Conservation (phyloP, 2,329 filamentous ascomycete species). For the Colletotrichum sp. region DNA sequence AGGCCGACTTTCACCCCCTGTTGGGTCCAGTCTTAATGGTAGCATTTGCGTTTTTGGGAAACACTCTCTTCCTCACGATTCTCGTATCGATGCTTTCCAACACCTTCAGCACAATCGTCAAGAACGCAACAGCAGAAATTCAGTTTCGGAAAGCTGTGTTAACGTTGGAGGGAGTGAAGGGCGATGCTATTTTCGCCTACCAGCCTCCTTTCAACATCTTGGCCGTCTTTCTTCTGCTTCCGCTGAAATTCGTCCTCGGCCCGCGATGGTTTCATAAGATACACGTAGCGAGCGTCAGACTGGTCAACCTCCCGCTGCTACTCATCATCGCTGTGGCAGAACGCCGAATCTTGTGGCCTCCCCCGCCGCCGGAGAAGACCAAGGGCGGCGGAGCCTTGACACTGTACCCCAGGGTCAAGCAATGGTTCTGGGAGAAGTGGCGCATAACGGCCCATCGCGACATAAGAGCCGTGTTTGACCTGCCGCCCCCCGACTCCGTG, state of each 20-base stretch:
- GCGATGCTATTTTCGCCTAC: conserved; percentile 83
- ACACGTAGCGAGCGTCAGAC: conserved; percentile 77
- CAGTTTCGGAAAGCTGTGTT: conserved; percentile 82
- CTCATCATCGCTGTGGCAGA: conserved; percentile 75
- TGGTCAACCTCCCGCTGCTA: conserved; percentile 77
- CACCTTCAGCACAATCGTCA: conserved; percentile 79
- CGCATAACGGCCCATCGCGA: conserved; percentile 75
- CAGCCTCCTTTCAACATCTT: conserved; percentile 84
- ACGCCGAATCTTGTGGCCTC: conserved; percentile 69
- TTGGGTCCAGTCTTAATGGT: conserved; percentile 82
- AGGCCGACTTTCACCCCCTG: conserved; percentile 78
- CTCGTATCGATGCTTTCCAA: conserved; percentile 86
- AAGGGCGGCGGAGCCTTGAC: conserved; percentile 25
- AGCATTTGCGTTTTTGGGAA: conserved; percentile 83
- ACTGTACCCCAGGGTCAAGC: conserved; percentile 32
- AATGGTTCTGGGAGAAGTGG: conserved; percentile 70
- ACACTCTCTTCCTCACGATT: conserved; percentile 88
- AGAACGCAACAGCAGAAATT: conserved; percentile 81
- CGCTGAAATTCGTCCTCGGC: conserved; percentile 78
- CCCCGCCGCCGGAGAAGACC: conserved; percentile 12
- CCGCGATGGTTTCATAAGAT: conserved; percentile 91
- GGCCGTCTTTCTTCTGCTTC: conserved; percentile 75
- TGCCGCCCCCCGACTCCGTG: conserved; percentile 68
- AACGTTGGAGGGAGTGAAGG: conserved; percentile 86
- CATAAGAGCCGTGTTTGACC: conserved; percentile 74